Percentiles rank a stretch among this genome's conserved stretches.
Evolutionary conservation across 2,329 filamentous ascomycete species (phyloP).

Genomic region (Taxawa tesnikishii): DNA sequence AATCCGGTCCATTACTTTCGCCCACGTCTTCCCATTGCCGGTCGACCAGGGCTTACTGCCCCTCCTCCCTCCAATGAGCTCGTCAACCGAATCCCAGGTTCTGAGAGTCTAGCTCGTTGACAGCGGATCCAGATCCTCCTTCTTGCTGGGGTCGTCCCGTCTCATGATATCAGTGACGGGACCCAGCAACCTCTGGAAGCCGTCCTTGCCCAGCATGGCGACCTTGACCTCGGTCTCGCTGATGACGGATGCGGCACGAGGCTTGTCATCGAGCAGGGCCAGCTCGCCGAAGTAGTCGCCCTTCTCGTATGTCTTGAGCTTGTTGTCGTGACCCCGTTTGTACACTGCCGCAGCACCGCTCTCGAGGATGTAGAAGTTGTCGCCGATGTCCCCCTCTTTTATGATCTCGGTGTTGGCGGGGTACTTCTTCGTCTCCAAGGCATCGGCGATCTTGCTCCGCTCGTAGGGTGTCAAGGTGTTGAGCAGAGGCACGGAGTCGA

Average conservation of each 20-base stretch:
- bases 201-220: conserved; percentile 80
- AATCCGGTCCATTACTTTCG: too few species aligned
- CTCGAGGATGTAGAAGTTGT: conserved; percentile 86
- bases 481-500: conserved; percentile 84
- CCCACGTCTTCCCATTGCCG: too few species aligned
- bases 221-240: conserved; percentile 84
- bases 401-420: conserved; percentile 74
- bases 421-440: conserved; percentile 82
- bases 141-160: conserved; percentile 49
- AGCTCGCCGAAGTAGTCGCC: conserved; percentile 97
- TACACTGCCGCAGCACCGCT: conserved; percentile 75
- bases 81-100: background rate
- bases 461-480: conserved; percentile 79
- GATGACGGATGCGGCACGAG: conserved; percentile 78
- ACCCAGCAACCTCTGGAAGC: conserved; percentile 85
- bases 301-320: conserved; percentile 72
- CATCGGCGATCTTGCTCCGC: conserved; percentile 93
- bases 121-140: conserved; percentile 11
- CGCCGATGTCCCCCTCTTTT: conserved; percentile 77
- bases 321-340: conserved; percentile 57
- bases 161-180: conserved; percentile 93
- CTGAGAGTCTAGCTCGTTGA: conserved; percentile 1
- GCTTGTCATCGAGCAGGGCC: conserved; percentile 83
- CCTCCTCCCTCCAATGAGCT: background rate
- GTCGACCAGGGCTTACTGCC: too few species aligned